Base-by-base conservation (phyloP, 495 filamentous ascomycete genomes). In the Tetracladium marchalianum region DNA sequence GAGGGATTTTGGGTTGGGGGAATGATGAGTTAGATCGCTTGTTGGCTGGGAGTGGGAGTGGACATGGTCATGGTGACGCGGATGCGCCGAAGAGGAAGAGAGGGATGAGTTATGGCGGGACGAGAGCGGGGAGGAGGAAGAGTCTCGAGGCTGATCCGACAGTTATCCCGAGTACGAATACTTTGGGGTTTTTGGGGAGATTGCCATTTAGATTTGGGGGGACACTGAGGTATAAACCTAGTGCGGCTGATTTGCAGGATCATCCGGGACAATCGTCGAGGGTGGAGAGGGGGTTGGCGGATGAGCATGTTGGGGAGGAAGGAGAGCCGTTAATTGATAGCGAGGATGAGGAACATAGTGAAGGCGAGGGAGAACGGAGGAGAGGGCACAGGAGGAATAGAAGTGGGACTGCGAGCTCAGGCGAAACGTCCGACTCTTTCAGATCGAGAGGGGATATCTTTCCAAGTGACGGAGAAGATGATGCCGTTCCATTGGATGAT, bases 361-460 rank as follows among this genome's bases (percentile, higher is more conserved):
- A 57, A 12, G 58, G 57, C 31, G 48, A 52, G 35, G 44, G 49
- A 13, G 37, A 43, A 35, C 49, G 35, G 44, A 15, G 59, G 40
- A 16, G 52, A 52, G 15, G 57, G 50, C 32, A 59, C 68, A 64
- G 48, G 70, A 84, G 62, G 72, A 78, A 53, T 4, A 73, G 93
- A 41, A 95, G 90, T 60, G 81, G 71, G 6, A 97, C 92, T 2
- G 76, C 77, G 11, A 80, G 75, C n/a, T 94, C 87, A 7, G 82
- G 81, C 4, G 80, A 81, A 27, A 95, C 89, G 0, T 78, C 75
- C n/a, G 92, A 89, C 50, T 95, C 89, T 3, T 76, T 88, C 36
- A 83, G 92, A 56, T 95, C 90, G n/a, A 74, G 93, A 41, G 89
- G 88, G 0, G 92, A 99, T 63, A 67, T 99, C 16, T 90, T 95